A percentile compares a stretch with the other conserved stretches of the same genome.
phyloP scores from a whole-genome alignment of 2,329 filamentous ascomycete genomes.

The Blastomyces percursus region DNA sequence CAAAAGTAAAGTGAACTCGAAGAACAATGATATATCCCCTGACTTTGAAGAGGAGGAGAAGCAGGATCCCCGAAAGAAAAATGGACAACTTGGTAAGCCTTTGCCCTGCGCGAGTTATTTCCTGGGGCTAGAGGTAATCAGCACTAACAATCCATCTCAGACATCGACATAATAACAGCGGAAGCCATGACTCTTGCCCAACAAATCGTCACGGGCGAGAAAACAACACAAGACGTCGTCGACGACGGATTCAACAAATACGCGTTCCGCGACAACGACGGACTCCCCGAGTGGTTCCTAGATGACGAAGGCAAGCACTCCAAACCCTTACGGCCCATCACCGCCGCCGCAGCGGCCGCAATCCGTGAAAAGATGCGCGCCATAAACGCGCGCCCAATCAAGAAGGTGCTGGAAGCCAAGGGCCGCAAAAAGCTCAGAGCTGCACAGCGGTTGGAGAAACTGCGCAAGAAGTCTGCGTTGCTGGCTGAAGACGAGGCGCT shows the following conservation, averaged over 20 bases:
- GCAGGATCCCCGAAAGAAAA: conserved; percentile 31
- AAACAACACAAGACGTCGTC: conserved; percentile 63
- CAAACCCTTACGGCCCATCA: conserved; percentile 76
- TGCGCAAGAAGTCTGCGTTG: conserved; percentile 93
- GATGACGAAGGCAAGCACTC: conserved; percentile 84
- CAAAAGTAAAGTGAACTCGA: conserved; percentile 16
- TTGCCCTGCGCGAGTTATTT: conserved; percentile 17
- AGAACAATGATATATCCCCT: conserved; percentile 22
- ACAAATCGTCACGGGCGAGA: conserved; percentile 75
- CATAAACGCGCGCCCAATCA: conserved; percentile 91
- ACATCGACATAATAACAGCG: conserved; percentile 98
- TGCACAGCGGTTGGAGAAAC: conserved; percentile 79
- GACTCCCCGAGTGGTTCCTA: conserved; percentile 93
- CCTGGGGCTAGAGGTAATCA: neutral
- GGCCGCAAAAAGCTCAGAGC: conserved; percentile 96
- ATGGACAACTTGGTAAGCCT: conserved; percentile 35
- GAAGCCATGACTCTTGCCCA: conserved; percentile 98
- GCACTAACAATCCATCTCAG: conserved; percentile 31
- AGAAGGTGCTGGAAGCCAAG: conserved; percentile 95
- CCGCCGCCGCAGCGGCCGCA: conserved; percentile 74
- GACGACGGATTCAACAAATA: conserved; percentile 93
- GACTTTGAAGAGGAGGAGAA: conserved; percentile 26
- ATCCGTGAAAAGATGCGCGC: conserved; percentile 93
- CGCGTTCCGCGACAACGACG: conserved; percentile 80
- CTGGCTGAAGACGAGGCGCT: conserved; percentile 80